These are phyloP conservation scores for Sparassis latifolia DNA, from an alignment of 1,284 basidiomycete genomes.

Conservation along the genomic window DNA sequence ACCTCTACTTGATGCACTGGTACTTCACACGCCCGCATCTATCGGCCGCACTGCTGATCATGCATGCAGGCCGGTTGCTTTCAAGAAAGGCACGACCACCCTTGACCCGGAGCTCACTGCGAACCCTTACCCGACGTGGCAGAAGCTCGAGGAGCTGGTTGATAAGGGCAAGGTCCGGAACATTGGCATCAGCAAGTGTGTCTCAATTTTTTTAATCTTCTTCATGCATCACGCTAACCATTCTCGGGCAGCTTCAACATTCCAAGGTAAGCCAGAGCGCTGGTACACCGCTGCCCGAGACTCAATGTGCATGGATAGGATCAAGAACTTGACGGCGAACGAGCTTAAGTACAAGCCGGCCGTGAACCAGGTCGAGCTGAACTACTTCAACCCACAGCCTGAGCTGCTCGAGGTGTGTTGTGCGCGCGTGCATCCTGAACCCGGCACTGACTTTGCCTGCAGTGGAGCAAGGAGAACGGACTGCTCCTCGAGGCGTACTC, in stretches of 20 bases:
- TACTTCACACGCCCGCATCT: constrained; percentile 23
- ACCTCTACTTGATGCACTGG: constrained; percentile 83
- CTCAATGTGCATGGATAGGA: constrained; percentile 21
- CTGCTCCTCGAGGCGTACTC: constrained; percentile 76
- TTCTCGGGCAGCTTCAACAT: constrained; percentile 45
- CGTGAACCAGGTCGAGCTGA: constrained; percentile 81
- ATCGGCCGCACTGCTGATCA: background rate
- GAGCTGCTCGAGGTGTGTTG: constrained; percentile 62
- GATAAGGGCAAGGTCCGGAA: constrained; percentile 76
- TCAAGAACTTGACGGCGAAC: constrained; percentile 63
- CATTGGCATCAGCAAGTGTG: constrained; percentile 76
- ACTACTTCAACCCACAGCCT: constrained; percentile 77
- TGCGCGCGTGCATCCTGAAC: background rate
- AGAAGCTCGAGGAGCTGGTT: constrained; percentile 75
- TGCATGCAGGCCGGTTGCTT: constrained; percentile 53
- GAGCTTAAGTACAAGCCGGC: constrained; percentile 71
- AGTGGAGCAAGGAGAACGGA: constrained; percentile 60
- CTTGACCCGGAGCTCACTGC: constrained; percentile 61
- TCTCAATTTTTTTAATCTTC: constrained; percentile 3
- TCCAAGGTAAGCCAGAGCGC: constrained; percentile 22
- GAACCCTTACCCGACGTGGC: constrained; percentile 78
- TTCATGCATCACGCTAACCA: background rate
- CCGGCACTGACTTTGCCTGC: background rate
- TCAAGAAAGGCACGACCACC: constrained; percentile 50
- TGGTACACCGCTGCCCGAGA: too few species aligned